Evolutionary conservation across 805 yeast genomes (phyloP).

Genomic region (Candida orba): DNA sequence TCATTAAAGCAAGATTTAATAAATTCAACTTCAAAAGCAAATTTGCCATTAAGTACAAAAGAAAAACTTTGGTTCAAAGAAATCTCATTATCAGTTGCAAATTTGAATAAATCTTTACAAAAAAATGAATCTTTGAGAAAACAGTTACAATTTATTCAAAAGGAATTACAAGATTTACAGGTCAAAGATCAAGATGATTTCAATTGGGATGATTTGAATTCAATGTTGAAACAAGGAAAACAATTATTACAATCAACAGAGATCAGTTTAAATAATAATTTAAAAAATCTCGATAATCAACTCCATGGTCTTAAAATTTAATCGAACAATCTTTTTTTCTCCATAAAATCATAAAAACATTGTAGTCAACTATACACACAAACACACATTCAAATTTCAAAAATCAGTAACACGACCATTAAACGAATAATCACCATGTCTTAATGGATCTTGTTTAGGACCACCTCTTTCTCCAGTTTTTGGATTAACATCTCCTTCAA

Average conservation of each 20-base stretch:
- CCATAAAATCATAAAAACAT: too few species aligned
- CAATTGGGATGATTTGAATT: slow-evolving; percentile 28
- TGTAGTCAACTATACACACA: too few species aligned
- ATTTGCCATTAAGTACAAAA: slow-evolving; percentile 29
- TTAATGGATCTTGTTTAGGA: slow-evolving; percentile 93
- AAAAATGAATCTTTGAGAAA: slow-evolving; percentile 22
- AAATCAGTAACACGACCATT: slow-evolving; percentile 97
- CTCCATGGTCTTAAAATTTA: slow-evolving; percentile 2
- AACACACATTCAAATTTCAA: slow-evolving; percentile 25
- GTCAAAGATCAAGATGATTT: slow-evolving; percentile 2
- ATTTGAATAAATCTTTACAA: slow-evolving; percentile 27
- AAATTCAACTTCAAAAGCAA: slow-evolving; percentile 8
- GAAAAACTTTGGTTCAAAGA: slow-evolving; percentile 43
- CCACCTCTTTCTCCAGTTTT: slow-evolving; percentile 94
- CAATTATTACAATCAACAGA: slow-evolving; percentile 19
- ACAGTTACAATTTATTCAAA: slow-evolving; percentile 23
- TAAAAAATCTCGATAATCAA: slow-evolving; percentile 18
- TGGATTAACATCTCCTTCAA: slow-evolving; percentile 92
- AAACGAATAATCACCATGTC: slow-evolving; percentile 88
- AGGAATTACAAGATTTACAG: slow-evolving; percentile 17
- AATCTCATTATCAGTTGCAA: slow-evolving; percentile 26
- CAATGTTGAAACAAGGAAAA: slow-evolving; percentile 28
- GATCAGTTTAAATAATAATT: slow-evolving; percentile 10
- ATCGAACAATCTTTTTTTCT: not conserved
- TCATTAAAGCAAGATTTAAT: slow-evolving; percentile 23